These are phyloP conservation scores for Candida lessepsii DNA, from an alignment of 805 yeast genomes.

Conservation along the genomic window DNA sequence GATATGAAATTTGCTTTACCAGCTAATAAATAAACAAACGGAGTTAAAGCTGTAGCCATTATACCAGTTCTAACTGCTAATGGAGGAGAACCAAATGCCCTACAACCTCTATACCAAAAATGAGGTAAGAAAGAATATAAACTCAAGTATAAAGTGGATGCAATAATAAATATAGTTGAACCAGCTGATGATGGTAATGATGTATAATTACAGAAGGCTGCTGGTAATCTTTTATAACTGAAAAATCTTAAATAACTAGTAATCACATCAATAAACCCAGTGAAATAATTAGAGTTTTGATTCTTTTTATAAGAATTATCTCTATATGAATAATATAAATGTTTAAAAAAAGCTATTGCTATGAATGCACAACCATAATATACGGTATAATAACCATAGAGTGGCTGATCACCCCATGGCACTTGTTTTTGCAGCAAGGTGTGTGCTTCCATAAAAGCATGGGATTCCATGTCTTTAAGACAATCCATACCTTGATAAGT, in stretches of 20 bases:
- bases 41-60: conserved; percentile 49
- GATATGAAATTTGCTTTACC: conserved; percentile 54
- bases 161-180: conserved; percentile 37
- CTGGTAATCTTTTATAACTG: conserved; percentile 34
- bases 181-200: conserved; percentile 39
- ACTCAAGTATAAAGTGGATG: conserved; percentile 30
- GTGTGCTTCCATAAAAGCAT: conserved; percentile 19
- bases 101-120: conserved; percentile 50
- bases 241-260: conserved; percentile 33
- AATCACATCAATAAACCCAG: conserved; percentile 26
- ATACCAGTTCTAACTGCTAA: conserved; percentile 53
- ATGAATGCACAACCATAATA: conserved; percentile 42
- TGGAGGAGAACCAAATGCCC: conserved; percentile 60
- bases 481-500: conserved; percentile 39
- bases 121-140: conserved; percentile 46
- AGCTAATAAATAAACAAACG: conserved; percentile 48
- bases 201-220: conserved; percentile 21
- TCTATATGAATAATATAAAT: conserved; percentile 25
- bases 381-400: conserved; percentile 37
- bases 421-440: conserved; percentile 30
- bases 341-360: conserved; percentile 32
- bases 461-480: conserved; percentile 28
- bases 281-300: conserved; percentile 13
- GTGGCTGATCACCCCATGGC: conserved; percentile 26
- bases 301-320: conserved; percentile 22